Evolutionary conservation across 2,329 filamentous ascomycete species (phyloP), one percentile per base, ranked within the genome.

Genomic region (Aureobasidium musti): DNA sequence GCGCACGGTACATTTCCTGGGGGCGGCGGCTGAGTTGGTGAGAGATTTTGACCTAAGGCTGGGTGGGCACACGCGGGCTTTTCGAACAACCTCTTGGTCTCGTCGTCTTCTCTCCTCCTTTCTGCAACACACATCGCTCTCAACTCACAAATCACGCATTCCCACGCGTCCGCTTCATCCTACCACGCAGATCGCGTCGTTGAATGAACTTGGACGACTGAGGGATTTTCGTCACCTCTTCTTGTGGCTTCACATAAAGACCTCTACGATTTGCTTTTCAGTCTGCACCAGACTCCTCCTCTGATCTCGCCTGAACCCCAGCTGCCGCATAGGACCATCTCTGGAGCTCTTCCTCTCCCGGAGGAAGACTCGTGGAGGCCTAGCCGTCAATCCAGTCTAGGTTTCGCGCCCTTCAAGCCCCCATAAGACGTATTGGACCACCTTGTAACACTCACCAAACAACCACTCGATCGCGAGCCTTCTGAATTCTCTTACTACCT

Each of bases 271-370:
- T 71, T 78, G 73, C 74, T 83, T 72, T 79, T 82, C 70, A 74
- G 73, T 70, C 74, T 75, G 72, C 76, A 78, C 72, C 74, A 76
- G 75, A 77, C 76, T 75, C 73, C 72, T 72, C 78, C 77, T 72
- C 85, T 84, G 79, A 85, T 82, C 78, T 82, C 85, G 79, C 81
- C 85, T 81, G 81, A 82, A 80, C 82, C 83, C 86, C 90, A 96
- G 91, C 94, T 98, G 95, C 95, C 95, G 95, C 94, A 99, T 99
- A 98, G 92, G 91, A 96, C 90, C 89, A 87, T 87, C 89, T 89
- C 87, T 87, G 86, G 89, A 91, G 90, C 93, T 96, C 94, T 98
- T 98, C 94, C 93, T 97, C 94, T 95, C 84, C 84, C 83, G 81
- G 94, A 93, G 95, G 95, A 94, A 96, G 95, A 95, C 92, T 97